Percentiles rank a stretch among this genome's conserved stretches.
phyloP scores from a whole-genome alignment of 2,329 filamentous ascomycete genomes.

The Fusarium pseudoanthophilum region DNA sequence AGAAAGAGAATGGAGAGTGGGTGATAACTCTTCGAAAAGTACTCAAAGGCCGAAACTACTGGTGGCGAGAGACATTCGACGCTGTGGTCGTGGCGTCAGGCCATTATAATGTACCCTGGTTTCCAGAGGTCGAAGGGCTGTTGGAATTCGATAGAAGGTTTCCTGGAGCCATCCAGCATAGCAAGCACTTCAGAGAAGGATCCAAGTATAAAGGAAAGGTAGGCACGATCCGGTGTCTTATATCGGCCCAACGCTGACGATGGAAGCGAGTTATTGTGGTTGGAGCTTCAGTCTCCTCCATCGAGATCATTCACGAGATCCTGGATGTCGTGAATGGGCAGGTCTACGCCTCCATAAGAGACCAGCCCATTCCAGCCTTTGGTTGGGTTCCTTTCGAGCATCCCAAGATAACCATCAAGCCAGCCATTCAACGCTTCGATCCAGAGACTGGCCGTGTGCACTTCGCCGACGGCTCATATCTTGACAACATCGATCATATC shows the following conservation, averaged over 20 bases:
- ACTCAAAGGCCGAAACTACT: slow-evolving; percentile 16
- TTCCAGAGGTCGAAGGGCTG: slow-evolving; percentile 17
- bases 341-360: slow-evolving; percentile 18
- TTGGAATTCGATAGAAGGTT: slow-evolving; percentile 10
- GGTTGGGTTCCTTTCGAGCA: slow-evolving; percentile 30
- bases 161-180: slow-evolving; percentile 10
- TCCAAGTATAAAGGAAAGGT: slow-evolving; percentile 18
- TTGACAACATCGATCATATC: slow-evolving; percentile 22
- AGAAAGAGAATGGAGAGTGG: slow-evolving; percentile 18
- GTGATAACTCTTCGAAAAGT: slow-evolving; percentile 20
- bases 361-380: slow-evolving; percentile 11
- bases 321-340: slow-evolving; percentile 3
- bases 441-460: neutral
- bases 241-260: neutral
- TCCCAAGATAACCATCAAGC: slow-evolving; percentile 23
- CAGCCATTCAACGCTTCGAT: slow-evolving; percentile 15
- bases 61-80: slow-evolving; percentile 30
- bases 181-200: slow-evolving; percentile 18
- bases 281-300: slow-evolving; percentile 25
- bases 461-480: slow-evolving; percentile 16
- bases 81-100: slow-evolving; percentile 26
- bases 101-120: slow-evolving; percentile 32
- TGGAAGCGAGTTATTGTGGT: slow-evolving; percentile 23
- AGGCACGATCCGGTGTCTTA: fast-evolving
- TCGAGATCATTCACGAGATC: slow-evolving; percentile 26